Conservation (phyloP, 345 rosid species). For the Rhodamnia rubescens region DNA sequence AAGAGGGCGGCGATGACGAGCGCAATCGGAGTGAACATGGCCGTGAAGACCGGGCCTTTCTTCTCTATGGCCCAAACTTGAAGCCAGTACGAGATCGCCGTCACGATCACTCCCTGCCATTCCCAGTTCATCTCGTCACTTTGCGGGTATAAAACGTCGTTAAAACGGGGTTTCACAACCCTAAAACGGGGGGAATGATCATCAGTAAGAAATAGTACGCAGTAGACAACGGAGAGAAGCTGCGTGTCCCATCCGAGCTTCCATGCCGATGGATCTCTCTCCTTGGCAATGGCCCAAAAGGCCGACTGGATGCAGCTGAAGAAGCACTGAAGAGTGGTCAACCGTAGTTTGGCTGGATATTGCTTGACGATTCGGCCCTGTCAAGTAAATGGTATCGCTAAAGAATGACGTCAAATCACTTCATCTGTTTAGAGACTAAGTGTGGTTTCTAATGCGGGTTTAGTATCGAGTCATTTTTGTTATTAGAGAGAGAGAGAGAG, state of each 20-base stretch:
- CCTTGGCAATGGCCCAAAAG: slow-evolving; percentile 45
- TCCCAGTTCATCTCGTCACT: not conserved
- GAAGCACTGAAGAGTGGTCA: slow-evolving; percentile 63
- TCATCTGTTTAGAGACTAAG: not conserved
- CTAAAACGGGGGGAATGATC: not conserved
- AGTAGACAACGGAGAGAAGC: slow-evolving; percentile 69
- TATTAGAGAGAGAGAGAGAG: not conserved
- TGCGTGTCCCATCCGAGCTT: slow-evolving; percentile 61
- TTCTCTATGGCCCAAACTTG: slow-evolving; percentile 85
- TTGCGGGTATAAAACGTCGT: not conserved
- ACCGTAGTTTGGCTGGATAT: slow-evolving; percentile 58
- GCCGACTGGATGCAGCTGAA: slow-evolving; percentile 69
- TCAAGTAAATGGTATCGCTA: no score
- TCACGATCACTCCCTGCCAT: slow-evolving; percentile 60
- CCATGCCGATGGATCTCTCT: slow-evolving; percentile 62
- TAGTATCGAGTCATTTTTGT: not conserved
- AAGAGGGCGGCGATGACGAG: slow-evolving; percentile 57
- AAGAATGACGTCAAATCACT: not conserved
- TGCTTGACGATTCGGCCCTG: slow-evolving; percentile 47
- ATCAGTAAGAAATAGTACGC: slow-evolving; percentile 27
- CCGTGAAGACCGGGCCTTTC: slow-evolving; percentile 79
- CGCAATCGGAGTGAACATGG: slow-evolving; percentile 72
- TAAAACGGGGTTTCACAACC: no score
- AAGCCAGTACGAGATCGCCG: slow-evolving; percentile 65
- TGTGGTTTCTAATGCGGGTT: not conserved